Evolutionary conservation across 192 early-diverging fungal species (phyloP), one percentile per base, ranked within the genome.

Genomic region (Mycoemilia scoparia): DNA sequence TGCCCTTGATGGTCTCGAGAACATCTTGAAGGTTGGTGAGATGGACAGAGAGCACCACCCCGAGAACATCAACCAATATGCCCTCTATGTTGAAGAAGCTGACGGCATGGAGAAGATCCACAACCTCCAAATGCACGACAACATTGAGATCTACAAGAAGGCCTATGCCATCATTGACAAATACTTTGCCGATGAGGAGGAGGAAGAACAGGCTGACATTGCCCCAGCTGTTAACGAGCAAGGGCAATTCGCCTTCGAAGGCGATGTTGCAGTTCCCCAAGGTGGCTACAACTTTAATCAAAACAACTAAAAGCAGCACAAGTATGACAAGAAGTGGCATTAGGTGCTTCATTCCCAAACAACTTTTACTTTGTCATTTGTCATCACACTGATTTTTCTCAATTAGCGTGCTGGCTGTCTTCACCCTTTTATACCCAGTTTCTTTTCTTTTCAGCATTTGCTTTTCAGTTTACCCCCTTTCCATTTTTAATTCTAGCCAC

Each of bases 91-190:
- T 45, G 95, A 98, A 63, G 87, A 88, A 45, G 82, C 75, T 27
- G 84, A 76, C 34, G 95, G 91, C 26, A 83, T 96, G 63, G 87
- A 95, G 35, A 86, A 85, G 67, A 86, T 98, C 48, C 79, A 95
- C 62, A 64, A 76, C 24, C 66, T 98, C 25, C 95, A 96, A 66
- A 65, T 74, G 39, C 95, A 98, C 70, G 83, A 87, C 42, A 95
- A 91, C 49, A 54, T 57, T n/a, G 91, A 90, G 16, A 85, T 98
- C 45, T 96, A 98, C 76, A 79, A 74, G 64, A 96, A 98, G 67
- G 79, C 87, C 0, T 95, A 90, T 59, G 49, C 57, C 39, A 83
- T 98, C 53, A 92, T 98, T 40, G 88, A 92, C 64, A 85, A 77
- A 61, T 97, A 92, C 72, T 97, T 91, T 60, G 58, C 56, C 24